A percentile compares a stretch with the other conserved stretches of the same genome.
Conservation (phyloP, 139 green algal species). For the Nannochloris sp. region DNA sequence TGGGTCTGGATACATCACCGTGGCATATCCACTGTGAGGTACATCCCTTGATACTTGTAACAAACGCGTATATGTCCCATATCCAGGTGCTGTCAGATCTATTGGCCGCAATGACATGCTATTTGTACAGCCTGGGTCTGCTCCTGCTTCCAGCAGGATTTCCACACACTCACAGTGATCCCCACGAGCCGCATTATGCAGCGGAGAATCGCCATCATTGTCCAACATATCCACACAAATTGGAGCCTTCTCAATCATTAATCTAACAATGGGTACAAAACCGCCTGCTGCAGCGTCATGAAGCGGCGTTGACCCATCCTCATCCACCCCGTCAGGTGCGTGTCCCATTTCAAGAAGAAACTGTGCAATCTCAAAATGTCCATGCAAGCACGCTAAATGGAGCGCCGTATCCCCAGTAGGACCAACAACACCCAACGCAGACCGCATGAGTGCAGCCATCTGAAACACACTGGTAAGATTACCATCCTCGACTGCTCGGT, state of each 20-base stretch:
- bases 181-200: slow-evolving; percentile 28
- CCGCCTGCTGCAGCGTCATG: slow-evolving; percentile 26
- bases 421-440: neutral
- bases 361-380: slow-evolving; percentile 16
- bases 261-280: slow-evolving; percentile 8
- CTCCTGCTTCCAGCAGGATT: slow-evolving; percentile 14
- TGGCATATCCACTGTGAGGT: too few species aligned
- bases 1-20: too few species aligned
- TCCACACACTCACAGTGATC: slow-evolving; percentile 1
- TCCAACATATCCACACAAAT: slow-evolving; percentile 10
- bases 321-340: slow-evolving; percentile 7
- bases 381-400: slow-evolving; percentile 27
- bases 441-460: neutral
- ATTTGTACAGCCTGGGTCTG: slow-evolving; percentile 15
- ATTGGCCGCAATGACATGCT: slow-evolving; percentile 8
- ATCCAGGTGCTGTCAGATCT: slow-evolving; percentile 12
- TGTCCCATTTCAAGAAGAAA: slow-evolving; percentile 20
- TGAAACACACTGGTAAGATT: neutral
- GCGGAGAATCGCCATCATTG: slow-evolving; percentile 19
- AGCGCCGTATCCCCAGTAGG: slow-evolving; percentile 18
- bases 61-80: neutral
- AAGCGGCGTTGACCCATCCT: slow-evolving; percentile 14
- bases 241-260: slow-evolving; percentile 14
- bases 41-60: neutral
- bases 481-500: neutral